A percentile compares a stretch with the other conserved stretches of the same genome.
phyloP scores from a whole-genome alignment of 139 green algal genomes.

The Chlamydomonas urium region DNA sequence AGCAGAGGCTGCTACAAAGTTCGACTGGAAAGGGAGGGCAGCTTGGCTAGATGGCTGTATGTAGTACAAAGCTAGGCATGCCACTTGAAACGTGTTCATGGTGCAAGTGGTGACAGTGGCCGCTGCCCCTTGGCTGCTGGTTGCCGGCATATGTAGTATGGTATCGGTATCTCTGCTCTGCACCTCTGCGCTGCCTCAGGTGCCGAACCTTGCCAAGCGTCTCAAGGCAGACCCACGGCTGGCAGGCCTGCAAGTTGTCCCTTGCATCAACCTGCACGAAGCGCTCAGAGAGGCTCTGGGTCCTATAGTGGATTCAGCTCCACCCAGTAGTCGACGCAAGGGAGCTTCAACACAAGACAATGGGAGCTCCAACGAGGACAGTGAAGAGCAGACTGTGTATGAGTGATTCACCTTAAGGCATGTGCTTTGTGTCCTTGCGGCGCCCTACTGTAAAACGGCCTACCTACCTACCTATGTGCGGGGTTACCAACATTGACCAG shows the following conservation, averaged over 20 bases:
- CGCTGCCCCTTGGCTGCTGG: neutral
- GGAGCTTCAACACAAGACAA: no score
- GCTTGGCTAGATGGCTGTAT: neutral
- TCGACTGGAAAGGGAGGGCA: no score
- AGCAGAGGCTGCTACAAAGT: neutral
- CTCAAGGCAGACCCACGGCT: neutral
- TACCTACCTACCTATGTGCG: no score
- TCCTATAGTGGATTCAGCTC: neutral
- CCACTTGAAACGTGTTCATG: neutral
- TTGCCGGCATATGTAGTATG: neutral
- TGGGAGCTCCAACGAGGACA: no score
- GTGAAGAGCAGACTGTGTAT: no score
- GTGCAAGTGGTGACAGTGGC: constrained; percentile 1
- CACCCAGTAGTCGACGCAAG: neutral
- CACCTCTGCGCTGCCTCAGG: neutral
- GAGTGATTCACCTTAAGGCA: no score
- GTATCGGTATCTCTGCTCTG: neutral
- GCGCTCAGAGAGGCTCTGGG: constrained; percentile 25
- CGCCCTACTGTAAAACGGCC: no score
- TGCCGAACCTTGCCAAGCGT: neutral
- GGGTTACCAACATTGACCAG: no score
- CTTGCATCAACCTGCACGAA: constrained; percentile 15
- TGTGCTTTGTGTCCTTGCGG: no score
- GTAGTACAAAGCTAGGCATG: neutral
- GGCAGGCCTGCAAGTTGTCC: constrained; percentile 4